A percentile compares a stretch with the other conserved stretches of the same genome.
phyloP scores from a whole-genome alignment of 2,329 filamentous ascomycete species.

The Pseudopyrenochaeta lycopersici region DNA sequence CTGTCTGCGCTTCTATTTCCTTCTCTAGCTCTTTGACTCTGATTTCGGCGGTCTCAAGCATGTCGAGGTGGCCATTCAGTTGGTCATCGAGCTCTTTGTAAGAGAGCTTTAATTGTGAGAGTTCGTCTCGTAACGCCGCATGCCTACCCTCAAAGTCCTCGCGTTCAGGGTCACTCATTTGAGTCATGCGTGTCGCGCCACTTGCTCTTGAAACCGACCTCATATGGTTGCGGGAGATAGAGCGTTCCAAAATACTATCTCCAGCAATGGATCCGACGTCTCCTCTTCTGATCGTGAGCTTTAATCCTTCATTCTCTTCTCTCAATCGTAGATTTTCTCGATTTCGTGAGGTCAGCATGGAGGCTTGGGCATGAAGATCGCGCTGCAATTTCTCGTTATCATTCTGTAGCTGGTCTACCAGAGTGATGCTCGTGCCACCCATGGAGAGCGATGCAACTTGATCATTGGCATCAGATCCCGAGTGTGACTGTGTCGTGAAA shows the following conservation, averaged over 20 bases:
- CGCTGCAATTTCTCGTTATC: constrained; percentile 92
- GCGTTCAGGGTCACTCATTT: constrained; percentile 73
- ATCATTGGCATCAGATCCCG: constrained; percentile 52
- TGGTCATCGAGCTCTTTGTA: constrained; percentile 89
- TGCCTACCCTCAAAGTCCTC: constrained; percentile 85
- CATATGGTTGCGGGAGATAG: constrained; percentile 82
- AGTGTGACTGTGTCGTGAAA: constrained; percentile 48
- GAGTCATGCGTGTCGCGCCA: constrained; percentile 63
- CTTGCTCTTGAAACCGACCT: constrained; percentile 80
- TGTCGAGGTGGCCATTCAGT: constrained; percentile 79
- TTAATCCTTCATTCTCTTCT: constrained; percentile 96
- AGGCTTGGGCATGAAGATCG: constrained; percentile 94
- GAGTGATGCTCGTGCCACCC: constrained; percentile 66
- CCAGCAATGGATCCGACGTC: constrained; percentile 70
- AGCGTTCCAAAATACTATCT: constrained; percentile 94
- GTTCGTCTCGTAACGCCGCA: constrained; percentile 82
- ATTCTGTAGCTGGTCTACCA: constrained; percentile 87
- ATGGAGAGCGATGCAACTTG: constrained; percentile 33
- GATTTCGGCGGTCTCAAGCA: constrained; percentile 73
- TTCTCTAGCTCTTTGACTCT: constrained; percentile 75
- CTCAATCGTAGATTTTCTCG: constrained; percentile 94
- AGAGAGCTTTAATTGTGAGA: constrained; percentile 85
- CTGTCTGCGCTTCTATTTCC: constrained; percentile 80
- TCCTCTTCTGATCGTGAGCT: constrained; percentile 81
- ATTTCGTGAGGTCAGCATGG: constrained; percentile 95